Base-by-base conservation (phyloP, 208 protist species). In the Leptomonas seymouri region DNA sequence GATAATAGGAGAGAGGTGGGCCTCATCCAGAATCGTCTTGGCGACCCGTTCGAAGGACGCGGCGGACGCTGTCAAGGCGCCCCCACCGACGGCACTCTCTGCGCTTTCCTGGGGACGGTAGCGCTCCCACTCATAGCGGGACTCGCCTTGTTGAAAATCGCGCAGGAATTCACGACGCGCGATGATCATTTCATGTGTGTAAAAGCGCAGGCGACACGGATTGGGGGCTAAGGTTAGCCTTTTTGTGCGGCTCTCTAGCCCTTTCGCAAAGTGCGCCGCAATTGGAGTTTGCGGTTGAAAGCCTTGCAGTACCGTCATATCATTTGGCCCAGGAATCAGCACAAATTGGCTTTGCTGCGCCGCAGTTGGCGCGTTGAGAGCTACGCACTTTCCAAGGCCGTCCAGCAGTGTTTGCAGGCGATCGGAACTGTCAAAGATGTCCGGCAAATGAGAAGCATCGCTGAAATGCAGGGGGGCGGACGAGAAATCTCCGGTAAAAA, bases 101-200 rank as follows among this genome's bases (percentile, higher is more conserved):
- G 21, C 16, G 54, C 23, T 20, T 23, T 67, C 67, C n/a, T 59
- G 58, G n/a, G 51, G 9, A 31, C 64, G 59, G 16, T 67, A 69
- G 30, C 70, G 62, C 14, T 74, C 65, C 54, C 66, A 72, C 23
- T 89, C 65, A 39, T 61, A 64, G 20, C 67, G 80, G 41, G 64
- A 45, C 41, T 88, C 84, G 48, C 74, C 81, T 30, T 64, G 80
- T 73, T 92, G 91, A 25, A 97, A 42, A 21, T 68, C 80, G 44
- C 83, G 86, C 42, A 92, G 72, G 62, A 91, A 97, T 49, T 97
- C 85, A 2, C 84, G 77, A 21, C 92, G 82, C 42, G 78, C 56
- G n/a, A 97, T 64, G 59, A 95, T 64, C 4, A 95, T 81, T 68
- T 97, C 92, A 61, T 94, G 92, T 18, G 92, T 94, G 80, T 82